A percentile compares a stretch with the other conserved stretches of the same genome.
Evolutionary conservation across 129 eudicot species (phyloP).

Genomic region (Arctium minus): DNA sequence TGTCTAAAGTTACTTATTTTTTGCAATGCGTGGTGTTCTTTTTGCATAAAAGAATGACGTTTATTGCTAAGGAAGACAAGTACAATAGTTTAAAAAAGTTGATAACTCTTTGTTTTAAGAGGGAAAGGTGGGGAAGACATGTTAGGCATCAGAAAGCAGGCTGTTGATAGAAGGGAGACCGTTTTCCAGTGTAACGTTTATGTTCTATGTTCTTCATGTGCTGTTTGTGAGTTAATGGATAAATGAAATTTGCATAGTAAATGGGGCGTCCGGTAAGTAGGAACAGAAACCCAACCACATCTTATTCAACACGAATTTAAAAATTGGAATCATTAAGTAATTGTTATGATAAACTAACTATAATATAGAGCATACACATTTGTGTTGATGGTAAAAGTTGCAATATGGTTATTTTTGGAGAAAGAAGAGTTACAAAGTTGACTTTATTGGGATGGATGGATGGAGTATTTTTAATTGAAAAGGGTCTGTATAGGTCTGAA

Average conservation of each 20-base stretch:
- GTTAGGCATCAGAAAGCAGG: too few species aligned
- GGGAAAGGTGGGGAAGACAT: background rate
- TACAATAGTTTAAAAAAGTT: background rate
- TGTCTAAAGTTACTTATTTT: background rate
- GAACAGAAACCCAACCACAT: background rate
- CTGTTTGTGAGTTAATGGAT: background rate
- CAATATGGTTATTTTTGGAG: background rate
- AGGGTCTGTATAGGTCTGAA: slow-evolving; percentile 30
- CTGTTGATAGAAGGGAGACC: background rate
- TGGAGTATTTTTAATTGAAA: background rate
- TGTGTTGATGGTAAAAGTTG: slow-evolving; percentile 13
- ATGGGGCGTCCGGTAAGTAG: background rate
- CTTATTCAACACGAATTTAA: background rate
- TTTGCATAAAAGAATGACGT: background rate
- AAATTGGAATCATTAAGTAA: background rate
- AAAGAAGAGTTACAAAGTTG: slow-evolving; percentile 18
- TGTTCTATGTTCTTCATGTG: background rate
- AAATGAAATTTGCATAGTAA: too few species aligned
- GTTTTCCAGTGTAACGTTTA: background rate
- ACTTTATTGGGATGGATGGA: background rate
- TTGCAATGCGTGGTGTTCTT: background rate
- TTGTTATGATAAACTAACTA: background rate
- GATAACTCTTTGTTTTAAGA: background rate
- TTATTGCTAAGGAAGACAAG: background rate
- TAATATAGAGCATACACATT: background rate